Evolutionary conservation across 129 eudicot species (phyloP).

Genomic region (Saussurea involucrata): DNA sequence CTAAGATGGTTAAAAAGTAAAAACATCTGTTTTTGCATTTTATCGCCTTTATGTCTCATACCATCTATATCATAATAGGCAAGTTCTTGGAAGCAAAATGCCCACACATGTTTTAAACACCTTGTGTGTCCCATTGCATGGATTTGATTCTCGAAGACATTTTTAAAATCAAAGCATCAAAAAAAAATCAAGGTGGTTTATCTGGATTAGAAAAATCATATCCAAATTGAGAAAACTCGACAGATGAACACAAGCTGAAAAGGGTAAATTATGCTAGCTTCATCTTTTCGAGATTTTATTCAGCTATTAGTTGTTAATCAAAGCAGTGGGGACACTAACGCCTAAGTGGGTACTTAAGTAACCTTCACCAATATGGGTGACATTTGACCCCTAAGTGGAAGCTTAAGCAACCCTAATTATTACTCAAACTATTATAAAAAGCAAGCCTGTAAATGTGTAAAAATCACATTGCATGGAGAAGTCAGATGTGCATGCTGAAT

Average conservation of each 20-base stretch:
- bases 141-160: neutral
- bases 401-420: neutral
- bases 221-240: neutral
- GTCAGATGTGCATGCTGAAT: neutral
- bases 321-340: too few relatives aligned
- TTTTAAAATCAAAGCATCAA: too few relatives aligned
- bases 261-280: neutral
- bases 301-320: neutral
- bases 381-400: neutral
- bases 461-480: neutral
- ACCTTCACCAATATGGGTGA: neutral
- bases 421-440: too few relatives aligned
- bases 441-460: neutral
- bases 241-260: neutral
- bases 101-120: neutral
- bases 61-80: neutral
- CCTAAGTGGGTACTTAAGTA: too few relatives aligned
- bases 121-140: neutral
- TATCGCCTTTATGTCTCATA: neutral
- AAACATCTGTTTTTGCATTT: neutral
- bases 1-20: neutral
- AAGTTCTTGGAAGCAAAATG: neutral
- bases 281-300: neutral
- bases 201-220: neutral
- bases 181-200: neutral